These are phyloP conservation scores for Wickerhamiella vanderwaltii DNA, from an alignment of 805 yeast genomes.

Conservation along the genomic window DNA sequence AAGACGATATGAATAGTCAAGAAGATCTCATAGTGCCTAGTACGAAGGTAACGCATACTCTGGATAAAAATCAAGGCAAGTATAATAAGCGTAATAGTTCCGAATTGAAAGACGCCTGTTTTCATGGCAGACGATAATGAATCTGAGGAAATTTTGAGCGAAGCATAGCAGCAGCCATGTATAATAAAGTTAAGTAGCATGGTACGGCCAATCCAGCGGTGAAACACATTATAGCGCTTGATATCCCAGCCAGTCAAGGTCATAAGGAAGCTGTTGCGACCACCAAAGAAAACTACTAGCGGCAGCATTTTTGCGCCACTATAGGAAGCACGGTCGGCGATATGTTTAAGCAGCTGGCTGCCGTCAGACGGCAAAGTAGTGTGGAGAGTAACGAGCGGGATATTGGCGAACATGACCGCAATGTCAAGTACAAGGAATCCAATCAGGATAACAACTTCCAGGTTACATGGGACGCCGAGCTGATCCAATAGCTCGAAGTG, in stretches of 20 bases:
- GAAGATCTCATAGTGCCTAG: conserved; percentile 3
- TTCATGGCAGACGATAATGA: conserved; percentile 37
- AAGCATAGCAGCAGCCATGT: conserved; percentile 32
- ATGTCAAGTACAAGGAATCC: conserved; percentile 26
- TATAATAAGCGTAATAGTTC: conserved; percentile 22
- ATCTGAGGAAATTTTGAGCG: conserved; percentile 32
- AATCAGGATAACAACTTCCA: conserved; percentile 21
- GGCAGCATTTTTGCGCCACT: conserved; percentile 27
- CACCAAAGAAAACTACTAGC: conserved; percentile 43
- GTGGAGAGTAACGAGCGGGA: conserved; percentile 12
- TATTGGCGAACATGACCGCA: conserved; percentile 19
- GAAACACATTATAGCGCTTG: conserved; percentile 37
- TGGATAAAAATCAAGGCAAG: background rate
- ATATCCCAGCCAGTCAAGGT: conserved; percentile 35
- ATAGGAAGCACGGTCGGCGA: conserved; percentile 8
- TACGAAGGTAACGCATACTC: background rate
- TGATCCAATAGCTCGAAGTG: background rate
- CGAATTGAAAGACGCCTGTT: conserved; percentile 44
- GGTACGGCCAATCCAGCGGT: conserved; percentile 52
- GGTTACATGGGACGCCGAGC: background rate
- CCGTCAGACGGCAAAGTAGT: conserved; percentile 5
- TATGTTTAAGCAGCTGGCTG: conserved; percentile 4
- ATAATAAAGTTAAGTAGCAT: conserved; percentile 38
- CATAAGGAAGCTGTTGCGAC: conserved; percentile 57
- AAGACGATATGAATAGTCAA: background rate